Base-by-base conservation (phyloP, 805 yeast species). In the Candida sakaeoensis region DNA sequence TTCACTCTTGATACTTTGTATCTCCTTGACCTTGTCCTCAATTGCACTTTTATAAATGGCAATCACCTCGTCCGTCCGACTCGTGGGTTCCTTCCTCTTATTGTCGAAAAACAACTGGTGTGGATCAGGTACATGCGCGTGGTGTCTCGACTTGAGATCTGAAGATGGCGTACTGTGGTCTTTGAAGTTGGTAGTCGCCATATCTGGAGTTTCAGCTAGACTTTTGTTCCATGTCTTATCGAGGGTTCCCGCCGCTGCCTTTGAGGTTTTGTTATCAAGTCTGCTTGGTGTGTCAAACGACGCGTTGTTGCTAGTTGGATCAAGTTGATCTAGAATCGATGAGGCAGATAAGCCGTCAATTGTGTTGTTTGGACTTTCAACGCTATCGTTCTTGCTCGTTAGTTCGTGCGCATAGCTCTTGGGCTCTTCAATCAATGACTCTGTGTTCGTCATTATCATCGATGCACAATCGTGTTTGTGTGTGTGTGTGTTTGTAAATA, bases 381-480 rank as follows among this genome's bases (percentile, higher is more conserved):
- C 8, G 3, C 14, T 9, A 5, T 21, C 17, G 6, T 4, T 16
- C 10, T 17, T 16, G 10, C 10, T 16, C 12, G 30, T 7, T 12
- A 17, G 13, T 6, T 34, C 37, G 16, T 34, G 37, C 4, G 25
- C 3, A 25, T 34, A 25, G 17, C 37, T 34, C 14, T 34, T 34
- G 6, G 37, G 25, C 17, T 22, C 30, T 14, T 24, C 37, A 6
- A 34, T 22, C 15, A 22, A 19, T 33, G 28, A 22, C n/a, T n/a
- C n/a, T n/a, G n/a, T n/a, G n/a, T n/a, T n/a, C n/a, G n/a, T n/a
- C n/a, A n/a, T n/a, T n/a, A n/a, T n/a, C n/a, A n/a, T n/a, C n/a
- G n/a, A n/a, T n/a, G n/a, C n/a, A n/a, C n/a, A n/a, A n/a, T n/a
- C n/a, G n/a, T n/a, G n/a, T n/a, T n/a, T n/a, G n/a, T n/a, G n/a